A percentile compares a stretch with the other conserved stretches of the same genome.
Conservation (phyloP, 352 stramenopile genomes). For the Phytophthora cactorum region DNA sequence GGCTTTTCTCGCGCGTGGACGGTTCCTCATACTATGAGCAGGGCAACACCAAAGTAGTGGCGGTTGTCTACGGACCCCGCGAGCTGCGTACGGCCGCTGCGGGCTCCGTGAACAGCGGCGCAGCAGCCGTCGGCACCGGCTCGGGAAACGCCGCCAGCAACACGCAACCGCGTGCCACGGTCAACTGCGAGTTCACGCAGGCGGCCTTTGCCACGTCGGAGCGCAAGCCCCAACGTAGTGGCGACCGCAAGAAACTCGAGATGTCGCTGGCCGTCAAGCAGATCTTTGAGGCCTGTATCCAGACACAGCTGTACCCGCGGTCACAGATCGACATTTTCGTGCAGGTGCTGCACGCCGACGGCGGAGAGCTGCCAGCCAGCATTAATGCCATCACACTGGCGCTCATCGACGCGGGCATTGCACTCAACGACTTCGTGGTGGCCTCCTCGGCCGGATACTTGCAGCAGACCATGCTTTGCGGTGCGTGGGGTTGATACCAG, state of each 20-base stretch:
- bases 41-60: conserved; percentile 91
- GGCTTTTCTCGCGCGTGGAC: conserved; percentile 87
- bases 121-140: conserved; percentile 53
- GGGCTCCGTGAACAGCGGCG: conserved; percentile 42
- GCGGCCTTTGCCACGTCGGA: conserved; percentile 90
- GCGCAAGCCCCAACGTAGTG: conserved; percentile 76
- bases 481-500: conserved; percentile 33
- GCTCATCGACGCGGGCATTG: conserved; percentile 92
- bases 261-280: conserved; percentile 91
- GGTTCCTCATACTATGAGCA: conserved; percentile 90
- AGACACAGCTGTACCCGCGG: conserved; percentile 90
- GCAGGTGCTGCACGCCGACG: conserved; percentile 91
- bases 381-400: conserved; percentile 93
- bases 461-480: conserved; percentile 88
- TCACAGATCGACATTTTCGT: conserved; percentile 95
- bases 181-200: conserved; percentile 90
- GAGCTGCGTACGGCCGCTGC: conserved; percentile 63
- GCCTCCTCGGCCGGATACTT: conserved; percentile 90
- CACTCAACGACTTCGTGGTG: conserved; percentile 93
- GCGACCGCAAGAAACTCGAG: conserved; percentile 90
- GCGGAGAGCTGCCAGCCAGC: conserved; percentile 84
- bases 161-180: conserved; percentile 68
- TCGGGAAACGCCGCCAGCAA: conserved; percentile 71
- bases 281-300: conserved; percentile 92
- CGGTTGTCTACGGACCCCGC: conserved; percentile 86